Percentiles rank a stretch among this genome's conserved stretches.
These are phyloP conservation scores for Globisporangium solare DNA, from an alignment of 352 stramenopile genomes.

Conservation along the genomic window DNA sequence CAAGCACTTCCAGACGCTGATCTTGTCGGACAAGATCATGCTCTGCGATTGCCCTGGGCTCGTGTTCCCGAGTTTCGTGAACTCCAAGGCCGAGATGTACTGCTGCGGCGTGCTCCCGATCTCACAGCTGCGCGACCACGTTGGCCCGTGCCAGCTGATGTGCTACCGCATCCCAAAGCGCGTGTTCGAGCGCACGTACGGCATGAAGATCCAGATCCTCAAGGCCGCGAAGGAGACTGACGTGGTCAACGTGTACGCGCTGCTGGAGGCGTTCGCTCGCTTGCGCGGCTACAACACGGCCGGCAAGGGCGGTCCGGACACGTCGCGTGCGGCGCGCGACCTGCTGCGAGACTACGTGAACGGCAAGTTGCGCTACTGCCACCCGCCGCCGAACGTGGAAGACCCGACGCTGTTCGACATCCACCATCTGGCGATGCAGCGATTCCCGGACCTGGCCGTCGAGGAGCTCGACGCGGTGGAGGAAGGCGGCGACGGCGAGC, in stretches of 20 bases:
- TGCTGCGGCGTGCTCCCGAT: conserved; percentile 98
- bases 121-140: conserved; percentile 96
- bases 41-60: conserved; percentile 99
- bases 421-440: conserved; percentile 47
- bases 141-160: conserved; percentile 93
- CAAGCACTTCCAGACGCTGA: conserved; percentile 99
- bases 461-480: conserved; percentile 13
- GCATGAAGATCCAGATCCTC: conserved; percentile 87
- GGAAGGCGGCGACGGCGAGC: conserved; percentile 13
- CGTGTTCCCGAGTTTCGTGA: conserved; percentile 99
- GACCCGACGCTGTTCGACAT: conserved; percentile 72
- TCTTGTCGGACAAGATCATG: conserved; percentile 96
- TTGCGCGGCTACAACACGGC: conserved; percentile 91
- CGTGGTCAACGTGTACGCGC: conserved; percentile 70
- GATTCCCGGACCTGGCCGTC: conserved; percentile 47
- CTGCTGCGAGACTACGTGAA: conserved; percentile 98
- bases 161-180: conserved; percentile 93
- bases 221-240: conserved; percentile 72
- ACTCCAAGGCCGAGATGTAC: conserved; percentile 98
- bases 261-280: conserved; percentile 78
- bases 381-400: conserved; percentile 82
- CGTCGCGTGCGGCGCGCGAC: conserved; percentile 91
- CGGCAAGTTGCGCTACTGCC: conserved; percentile 96
- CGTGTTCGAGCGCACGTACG: conserved; percentile 96
- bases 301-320: conserved; percentile 93